Percentiles rank a stretch among this genome's conserved stretches.
These are phyloP conservation scores for Aspergillus carbonarius DNA, from an alignment of 2,329 filamentous ascomycete genomes.

Conservation along the genomic window DNA sequence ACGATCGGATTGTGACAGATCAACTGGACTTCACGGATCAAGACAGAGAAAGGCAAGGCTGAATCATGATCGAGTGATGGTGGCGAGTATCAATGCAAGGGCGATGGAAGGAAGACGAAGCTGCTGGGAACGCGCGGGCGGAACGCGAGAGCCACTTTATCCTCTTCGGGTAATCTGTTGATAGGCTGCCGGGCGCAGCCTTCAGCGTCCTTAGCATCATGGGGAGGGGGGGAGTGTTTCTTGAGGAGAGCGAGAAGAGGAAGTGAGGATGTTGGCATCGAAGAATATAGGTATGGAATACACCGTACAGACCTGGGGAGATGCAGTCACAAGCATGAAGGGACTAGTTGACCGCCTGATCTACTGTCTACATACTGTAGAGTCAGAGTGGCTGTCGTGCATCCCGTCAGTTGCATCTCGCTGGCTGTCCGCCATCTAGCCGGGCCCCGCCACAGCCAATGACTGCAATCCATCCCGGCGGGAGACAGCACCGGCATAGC, in stretches of 20 bases:
- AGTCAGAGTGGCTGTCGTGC: too few species aligned
- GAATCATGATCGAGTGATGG: conserved; percentile 13
- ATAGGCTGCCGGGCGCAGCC: conserved; percentile 11
- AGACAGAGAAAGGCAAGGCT: background rate
- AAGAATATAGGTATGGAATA: background rate
- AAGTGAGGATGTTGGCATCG: background rate
- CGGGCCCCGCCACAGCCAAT: background rate
- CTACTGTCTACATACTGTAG: background rate
- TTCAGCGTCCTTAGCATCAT: background rate
- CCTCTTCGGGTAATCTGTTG: conserved; percentile 37
- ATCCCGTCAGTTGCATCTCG: background rate
- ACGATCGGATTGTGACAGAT: background rate
- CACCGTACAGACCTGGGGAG: background rate
- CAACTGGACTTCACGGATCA: background rate
- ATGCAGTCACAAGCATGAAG: background rate
- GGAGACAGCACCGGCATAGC: too few species aligned
- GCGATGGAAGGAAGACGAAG: conserved; percentile 10
- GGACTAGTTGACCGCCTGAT: background rate
- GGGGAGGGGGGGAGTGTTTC: background rate
- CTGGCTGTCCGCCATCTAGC: background rate
- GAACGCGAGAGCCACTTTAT: conserved; percentile 40
- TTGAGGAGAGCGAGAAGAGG: background rate
- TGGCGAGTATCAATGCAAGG: conserved; percentile 21
- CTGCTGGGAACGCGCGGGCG: conserved; percentile 17
- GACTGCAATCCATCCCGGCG: too few species aligned